Percentiles rank a stretch among this genome's conserved stretches.
These are phyloP conservation scores for Periconia sp. DNA, from an alignment of 2,329 filamentous ascomycete species.

Conservation along the genomic window DNA sequence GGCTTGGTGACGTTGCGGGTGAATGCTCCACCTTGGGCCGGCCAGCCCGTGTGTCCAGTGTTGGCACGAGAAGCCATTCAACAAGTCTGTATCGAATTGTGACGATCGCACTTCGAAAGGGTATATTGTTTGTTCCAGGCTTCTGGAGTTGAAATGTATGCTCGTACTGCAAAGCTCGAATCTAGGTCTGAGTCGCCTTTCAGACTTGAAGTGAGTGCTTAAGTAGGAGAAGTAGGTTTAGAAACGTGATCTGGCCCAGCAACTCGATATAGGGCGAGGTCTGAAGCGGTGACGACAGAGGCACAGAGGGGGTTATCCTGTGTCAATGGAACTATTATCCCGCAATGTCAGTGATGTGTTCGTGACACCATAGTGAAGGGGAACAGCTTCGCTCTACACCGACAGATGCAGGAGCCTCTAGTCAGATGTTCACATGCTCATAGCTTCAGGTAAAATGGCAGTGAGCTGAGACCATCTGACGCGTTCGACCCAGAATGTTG, in stretches of 20 bases:
- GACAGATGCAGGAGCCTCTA: too few species aligned
- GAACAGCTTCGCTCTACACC: too few species aligned
- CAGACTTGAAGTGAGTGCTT: not conserved
- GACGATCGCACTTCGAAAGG: too few species aligned
- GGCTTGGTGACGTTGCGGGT: not conserved
- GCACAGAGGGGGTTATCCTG: not conserved
- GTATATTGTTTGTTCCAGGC: too few species aligned
- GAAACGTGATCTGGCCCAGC: not conserved
- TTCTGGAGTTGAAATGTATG: too few species aligned
- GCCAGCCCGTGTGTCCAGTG: not conserved
- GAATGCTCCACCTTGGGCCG: not conserved
- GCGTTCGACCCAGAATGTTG: too few species aligned
- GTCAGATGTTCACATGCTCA: too few species aligned
- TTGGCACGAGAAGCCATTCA: slow-evolving; percentile 7
- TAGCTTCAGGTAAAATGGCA: too few species aligned
- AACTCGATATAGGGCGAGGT: not conserved
- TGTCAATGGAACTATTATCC: not conserved
- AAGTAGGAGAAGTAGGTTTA: not conserved
- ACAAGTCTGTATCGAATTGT: too few species aligned
- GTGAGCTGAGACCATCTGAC: too few species aligned
- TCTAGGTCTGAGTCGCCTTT: too few species aligned
- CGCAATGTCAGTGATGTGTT: not conserved
- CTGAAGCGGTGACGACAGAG: not conserved
- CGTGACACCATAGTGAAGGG: not conserved
- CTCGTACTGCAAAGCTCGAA: too few species aligned